Evolutionary conservation across 305 asterid genomes (phyloP), one percentile per base, ranked within the genome.

Genomic region (Fraxinus paxiana): DNA sequence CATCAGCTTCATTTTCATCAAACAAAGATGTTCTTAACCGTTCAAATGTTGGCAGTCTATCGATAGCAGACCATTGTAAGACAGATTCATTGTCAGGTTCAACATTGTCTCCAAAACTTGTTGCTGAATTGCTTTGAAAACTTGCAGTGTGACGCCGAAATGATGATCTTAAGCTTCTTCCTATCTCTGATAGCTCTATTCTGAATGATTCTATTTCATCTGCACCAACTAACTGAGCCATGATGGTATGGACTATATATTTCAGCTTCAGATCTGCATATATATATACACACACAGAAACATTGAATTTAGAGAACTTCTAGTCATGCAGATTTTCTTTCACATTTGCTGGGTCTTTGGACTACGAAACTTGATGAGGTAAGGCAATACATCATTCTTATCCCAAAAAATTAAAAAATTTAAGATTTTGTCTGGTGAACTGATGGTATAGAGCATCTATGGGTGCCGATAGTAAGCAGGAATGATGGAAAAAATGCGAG

Each of bases 161-260:
- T 34, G 93, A 88, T n/a, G 89, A 84, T 30, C 92, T 54, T 34
- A 91, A 77, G 86, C 91, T 92, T 63, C 93, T 87, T 72, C 90
- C 92, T 3, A 83, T 31, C 31, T 87, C 91, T 1, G 90, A 81
- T 2, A 87, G 83, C 90, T 91, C 93, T 5, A 56, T 75, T 73
- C 87, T 83, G 69, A 87, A 77, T 4, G 87, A 87, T 79, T 90
- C 95, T 0, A 91, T 91, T 34, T 91, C 95, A 43, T 91, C 92
- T 72, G 86, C 63, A 2, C 90, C 89, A 2, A 90, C 84, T 22
- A 87, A 83, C 72, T 88, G 88, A 30, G 90, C 94, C 97, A 92
- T 84, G 26, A 73, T 13, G 28, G 43, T 34, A 18, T 10, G 20
- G 46, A 15, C 37, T 46, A 46, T 26, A 22, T 12, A 43, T 81